A percentile compares a stretch with the other conserved stretches of the same genome.
phyloP scores from a whole-genome alignment of 768 basidiomycete genomes.

The Paxillus rubicundulus region DNA sequence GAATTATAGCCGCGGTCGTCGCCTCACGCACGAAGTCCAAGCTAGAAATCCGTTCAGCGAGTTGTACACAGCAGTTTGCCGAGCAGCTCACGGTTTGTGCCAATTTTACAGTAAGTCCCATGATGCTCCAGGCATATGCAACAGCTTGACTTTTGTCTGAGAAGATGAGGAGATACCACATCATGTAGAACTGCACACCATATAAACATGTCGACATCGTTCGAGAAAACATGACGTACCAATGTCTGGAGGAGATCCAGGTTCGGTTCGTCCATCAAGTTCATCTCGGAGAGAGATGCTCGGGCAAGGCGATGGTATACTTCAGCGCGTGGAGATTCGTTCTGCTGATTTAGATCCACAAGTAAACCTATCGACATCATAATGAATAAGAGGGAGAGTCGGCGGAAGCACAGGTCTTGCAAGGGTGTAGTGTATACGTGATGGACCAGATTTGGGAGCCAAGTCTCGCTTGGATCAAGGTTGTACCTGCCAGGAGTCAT shows the following conservation, averaged over 20 bases:
- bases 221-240: conserved; percentile 35
- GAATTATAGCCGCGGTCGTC: not conserved
- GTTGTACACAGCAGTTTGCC: not conserved
- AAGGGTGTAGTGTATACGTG: conserved; percentile 64
- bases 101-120: conserved; percentile 72
- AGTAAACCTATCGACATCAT: conserved; percentile 70
- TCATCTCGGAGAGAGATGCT: conserved; percentile 68
- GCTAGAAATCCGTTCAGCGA: conserved; percentile 36
- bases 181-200: conserved; percentile 61
- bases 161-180: conserved; percentile 72
- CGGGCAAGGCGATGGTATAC: conserved; percentile 65
- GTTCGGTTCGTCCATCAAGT: conserved; percentile 72
- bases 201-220: conserved; percentile 30
- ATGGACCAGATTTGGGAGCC: conserved; percentile 64
- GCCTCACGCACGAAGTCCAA: conserved; percentile 59
- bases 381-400: conserved; percentile 67
- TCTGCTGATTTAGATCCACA: conserved; percentile 57
- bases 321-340: conserved; percentile 57
- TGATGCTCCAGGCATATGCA: conserved; percentile 72
- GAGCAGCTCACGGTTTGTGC: conserved; percentile 60
- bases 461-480: conserved; percentile 67
- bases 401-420: conserved; percentile 59
- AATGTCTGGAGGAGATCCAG: conserved; percentile 69
- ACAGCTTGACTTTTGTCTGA: conserved; percentile 72
- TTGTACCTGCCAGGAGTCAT: conserved; percentile 48